These are phyloP conservation scores for Blumeria graminis DNA, from an alignment of 2,329 filamentous ascomycete genomes.

Conservation along the genomic window DNA sequence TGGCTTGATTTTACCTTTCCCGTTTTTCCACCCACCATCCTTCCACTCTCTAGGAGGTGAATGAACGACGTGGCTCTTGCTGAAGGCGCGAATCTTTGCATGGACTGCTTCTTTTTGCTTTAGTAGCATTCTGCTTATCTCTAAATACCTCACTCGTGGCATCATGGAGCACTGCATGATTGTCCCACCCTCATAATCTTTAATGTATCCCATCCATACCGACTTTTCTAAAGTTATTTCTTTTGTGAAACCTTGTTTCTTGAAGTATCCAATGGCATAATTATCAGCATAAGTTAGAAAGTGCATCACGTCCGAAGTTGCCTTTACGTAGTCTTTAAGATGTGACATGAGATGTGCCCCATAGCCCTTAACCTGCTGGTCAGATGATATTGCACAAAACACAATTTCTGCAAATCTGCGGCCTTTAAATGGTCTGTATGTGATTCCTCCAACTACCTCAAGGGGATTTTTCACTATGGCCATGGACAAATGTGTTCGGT, in stretches of 20 bases:
- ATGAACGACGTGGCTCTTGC: constrained; percentile 71
- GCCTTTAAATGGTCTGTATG: constrained; percentile 80
- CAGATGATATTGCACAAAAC: constrained; percentile 90
- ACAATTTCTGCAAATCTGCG: constrained; percentile 94
- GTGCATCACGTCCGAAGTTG: constrained; percentile 91
- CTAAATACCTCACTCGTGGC: constrained; percentile 79
- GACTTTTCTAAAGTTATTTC: constrained; percentile 80
- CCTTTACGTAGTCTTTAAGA: constrained; percentile 93
- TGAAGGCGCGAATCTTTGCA: constrained; percentile 82
- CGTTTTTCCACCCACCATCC: constrained; percentile 56
- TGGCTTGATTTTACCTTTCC: constrained; percentile 54
- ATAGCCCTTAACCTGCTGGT: constrained; percentile 97
- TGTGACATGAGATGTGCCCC: constrained; percentile 96
- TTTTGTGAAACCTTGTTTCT: constrained; percentile 97
- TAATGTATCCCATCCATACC: constrained; percentile 99
- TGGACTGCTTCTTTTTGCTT: constrained; percentile 94
- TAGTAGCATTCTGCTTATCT: constrained; percentile 75
- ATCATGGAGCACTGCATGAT: constrained; percentile 99
- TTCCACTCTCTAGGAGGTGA: constrained; percentile 69
- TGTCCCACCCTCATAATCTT: constrained; percentile 95
- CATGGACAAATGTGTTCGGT: constrained; percentile 85
- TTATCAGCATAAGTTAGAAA: constrained; percentile 98
- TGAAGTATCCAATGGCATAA: constrained; percentile 96
- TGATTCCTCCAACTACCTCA: constrained; percentile 91
- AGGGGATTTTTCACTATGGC: constrained; percentile 93